Base-by-base conservation (phyloP, 2,329 filamentous ascomycete species). In the Clathrospora elynae region DNA sequence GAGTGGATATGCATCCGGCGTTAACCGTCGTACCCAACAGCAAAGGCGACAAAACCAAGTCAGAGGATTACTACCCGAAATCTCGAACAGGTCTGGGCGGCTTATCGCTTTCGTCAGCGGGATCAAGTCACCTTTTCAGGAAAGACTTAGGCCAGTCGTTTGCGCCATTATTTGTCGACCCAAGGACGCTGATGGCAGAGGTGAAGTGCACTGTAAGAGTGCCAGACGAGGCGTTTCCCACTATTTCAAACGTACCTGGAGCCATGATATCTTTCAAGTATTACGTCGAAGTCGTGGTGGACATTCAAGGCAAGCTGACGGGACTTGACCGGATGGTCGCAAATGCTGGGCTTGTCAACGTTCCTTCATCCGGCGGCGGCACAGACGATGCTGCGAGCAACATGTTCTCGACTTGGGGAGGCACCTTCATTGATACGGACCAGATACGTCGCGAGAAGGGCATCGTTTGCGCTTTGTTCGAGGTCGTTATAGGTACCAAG, bases 241-340 rank as follows among this genome's bases (percentile, higher is more conserved):
- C 91, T 2, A 97, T 97, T 50, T 84, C 84, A 18, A 86, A 85
- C 40, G 90, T 96, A 0, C 93, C 93, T 0, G 90, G 92, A 3
- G 86, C 88, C 22, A 93, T 97, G 85, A 93, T 99, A 53, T 90
- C 86, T 58, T 97, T 99, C 75, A 89, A 86, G 56, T 97, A 99
- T 64, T 88, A 91, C 55, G 80, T 96, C 13, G 93, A 99, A 69
- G 88, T 96, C 2, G 85, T 97, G 18, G 83, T 96, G 14, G 93
- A 99, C 64, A 78, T 97, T 0, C 91, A 93, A 32, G 92, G 92
- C 24, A 93, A 90, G 65, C 74, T 96, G 26, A 82, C 85, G 2
- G 83, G 82, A n/a, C 83, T 90, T 51, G 86, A 90, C 59, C 79
- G 84, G 28, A 80, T 81, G 53, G 72, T 84, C 12, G 80, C 79